Base-by-base conservation (phyloP, 306 rosid genomes). In the Fragaria ananassa region DNA sequence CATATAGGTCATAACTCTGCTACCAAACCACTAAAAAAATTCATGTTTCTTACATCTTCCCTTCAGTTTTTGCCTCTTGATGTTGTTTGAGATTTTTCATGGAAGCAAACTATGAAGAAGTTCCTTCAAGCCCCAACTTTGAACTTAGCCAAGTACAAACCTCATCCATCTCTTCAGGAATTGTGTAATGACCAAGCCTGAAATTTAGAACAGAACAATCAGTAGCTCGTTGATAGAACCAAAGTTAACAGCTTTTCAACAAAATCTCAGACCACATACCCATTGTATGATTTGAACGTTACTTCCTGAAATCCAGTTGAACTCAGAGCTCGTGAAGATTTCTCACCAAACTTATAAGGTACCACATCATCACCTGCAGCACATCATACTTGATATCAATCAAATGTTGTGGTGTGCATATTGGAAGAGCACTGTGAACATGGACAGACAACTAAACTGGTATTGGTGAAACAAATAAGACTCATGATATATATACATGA, bases 121-220 rank as follows among this genome's bases (percentile, higher is more conserved):
- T 82, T 27, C 93, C 94, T 29, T 91, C 95, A 19, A 92, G 93
- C 73, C 89, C 93, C 89, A 96, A 54, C 78, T 89, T 92, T 68
- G 97, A 89, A 12, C 67, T 57, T 76, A 95, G 82, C 97, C 97
- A 95, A 29, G 85, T 80, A 76, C 99, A 91, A 21, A 92, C 91
- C 79, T 91, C 93, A 17, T 96, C 97, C 91, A 89, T 92, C 88
- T 96, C 99, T 87, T 89, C 91, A 1, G 99, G 99, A 58, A 88
- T 80, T 29, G 99, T 96, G 76, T 87, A 86, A 86, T 96, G 99
- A 57, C 98, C 99, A 75, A 96, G 98, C 75, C 99, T 95, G 82
- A 84, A 86, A 21, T 17, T 56, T 29, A 23, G 39, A 69, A 76
- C 49, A 12, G 18, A 76, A 35, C 29, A 61, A 11, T 61, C 15